Base-by-base conservation (phyloP, 164 flowering plant species). In the Chloranthus sessilifolius region DNA sequence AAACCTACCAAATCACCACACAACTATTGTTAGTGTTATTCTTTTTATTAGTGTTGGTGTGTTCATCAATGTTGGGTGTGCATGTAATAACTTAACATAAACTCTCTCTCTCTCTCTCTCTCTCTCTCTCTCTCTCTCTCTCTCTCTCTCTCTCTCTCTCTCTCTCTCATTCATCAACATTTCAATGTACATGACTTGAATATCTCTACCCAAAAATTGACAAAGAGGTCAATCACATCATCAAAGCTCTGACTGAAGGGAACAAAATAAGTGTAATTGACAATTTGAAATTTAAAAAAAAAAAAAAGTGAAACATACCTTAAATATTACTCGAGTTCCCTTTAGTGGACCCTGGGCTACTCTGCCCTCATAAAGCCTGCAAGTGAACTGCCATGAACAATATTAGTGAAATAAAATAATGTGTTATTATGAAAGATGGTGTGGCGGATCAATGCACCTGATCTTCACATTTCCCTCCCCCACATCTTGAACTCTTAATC, bases 331-430 rank as follows among this genome's bases (percentile, higher is more conserved):
- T 0, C 78, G 62, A 40, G 86, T 74, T 22, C 95, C 95, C 69
- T 58, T 67, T 24, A 49, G 55, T 19, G 91, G 76, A 52, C 96
- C 96, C 52, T 74, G 82, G 64, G 82, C 61, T 58, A 91, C 71
- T 70, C 90, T 80, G 39, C 98, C 98, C 60, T 85, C 96, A 66
- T 88, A 88, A 58, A 88, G 82, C 80, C 98, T 91, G 70, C 68
- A 77, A 69, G 30, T 52, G 9, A 66, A 67, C 95, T 80, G 87
- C 76, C 75, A 71, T 15, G 47, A 36, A 58, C 56, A 60, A 35
- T 60, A 75, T 74, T 53, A 81, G 66, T 38, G 64, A 37, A 58
- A 73, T 20, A 11, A 52, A 41, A 8, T 7, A 28, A 6, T 0
- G 9, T 10, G 10, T 24, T 3, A 50, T 34, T 35, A 24, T 4